Evolutionary conservation across 768 basidiomycete genomes (phyloP).

Genomic region (Mycena sanguinolenta): DNA sequence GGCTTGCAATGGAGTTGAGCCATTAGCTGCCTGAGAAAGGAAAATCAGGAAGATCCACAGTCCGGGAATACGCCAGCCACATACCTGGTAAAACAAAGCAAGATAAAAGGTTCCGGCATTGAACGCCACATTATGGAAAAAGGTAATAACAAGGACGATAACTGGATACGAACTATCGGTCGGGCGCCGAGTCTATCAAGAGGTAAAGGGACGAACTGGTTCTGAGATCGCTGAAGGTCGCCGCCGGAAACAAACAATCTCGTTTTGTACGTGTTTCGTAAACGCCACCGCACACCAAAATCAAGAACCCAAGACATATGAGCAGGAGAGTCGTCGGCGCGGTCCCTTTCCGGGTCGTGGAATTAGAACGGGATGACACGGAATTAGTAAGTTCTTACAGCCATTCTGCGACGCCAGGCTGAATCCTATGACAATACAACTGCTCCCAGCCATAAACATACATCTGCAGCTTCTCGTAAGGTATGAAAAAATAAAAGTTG

Average conservation of each 20-base stretch:
- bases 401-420: slow-evolving; percentile 78
- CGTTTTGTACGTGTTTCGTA: slow-evolving; percentile 78
- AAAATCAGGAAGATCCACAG: slow-evolving; percentile 27
- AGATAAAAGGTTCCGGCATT: slow-evolving; percentile 90
- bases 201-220: slow-evolving; percentile 62
- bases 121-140: slow-evolving; percentile 88
- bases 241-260: slow-evolving; percentile 79
- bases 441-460: slow-evolving; percentile 82
- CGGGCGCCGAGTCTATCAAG: slow-evolving; percentile 28
- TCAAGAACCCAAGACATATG: slow-evolving; percentile 66
- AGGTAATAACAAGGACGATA: slow-evolving; percentile 74
- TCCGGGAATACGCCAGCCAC: slow-evolving; percentile 36
- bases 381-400: slow-evolving; percentile 63
- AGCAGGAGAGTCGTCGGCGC: slow-evolving; percentile 71
- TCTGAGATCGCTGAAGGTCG: slow-evolving; percentile 70
- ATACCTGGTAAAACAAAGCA: slow-evolving; percentile 85
- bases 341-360: slow-evolving; percentile 70
- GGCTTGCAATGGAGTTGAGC: slow-evolving; percentile 77
- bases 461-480: slow-evolving; percentile 57
- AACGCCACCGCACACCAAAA: slow-evolving; percentile 70
- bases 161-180: slow-evolving; percentile 57
- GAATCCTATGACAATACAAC: slow-evolving; percentile 82
- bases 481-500: slow-evolving; percentile 31
- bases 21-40: slow-evolving; percentile 71
- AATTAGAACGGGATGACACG: slow-evolving; percentile 23